Evolutionary conservation across 768 basidiomycete genomes (phyloP).

Genomic region (Dacryopinax spathularia): DNA sequence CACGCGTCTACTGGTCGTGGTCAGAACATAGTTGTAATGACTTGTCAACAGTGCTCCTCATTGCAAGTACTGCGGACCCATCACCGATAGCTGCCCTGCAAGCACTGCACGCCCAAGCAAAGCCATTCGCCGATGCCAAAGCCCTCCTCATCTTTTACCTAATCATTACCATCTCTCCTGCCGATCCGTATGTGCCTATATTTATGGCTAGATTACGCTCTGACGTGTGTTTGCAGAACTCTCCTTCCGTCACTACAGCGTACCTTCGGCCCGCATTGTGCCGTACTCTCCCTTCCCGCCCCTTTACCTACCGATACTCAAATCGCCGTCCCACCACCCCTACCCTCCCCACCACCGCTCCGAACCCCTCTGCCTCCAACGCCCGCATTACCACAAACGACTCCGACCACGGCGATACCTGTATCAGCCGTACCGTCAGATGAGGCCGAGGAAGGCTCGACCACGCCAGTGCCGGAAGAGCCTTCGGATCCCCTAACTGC

Average conservation of each 20-base stretch:
- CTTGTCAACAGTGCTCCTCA: background rate
- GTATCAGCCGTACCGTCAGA: background rate
- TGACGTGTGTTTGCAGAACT: background rate
- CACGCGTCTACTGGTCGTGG: background rate
- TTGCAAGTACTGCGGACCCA: background rate
- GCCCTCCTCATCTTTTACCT: background rate
- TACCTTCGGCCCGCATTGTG: background rate
- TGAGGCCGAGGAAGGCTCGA: background rate
- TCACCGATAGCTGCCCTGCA: background rate
- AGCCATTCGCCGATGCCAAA: background rate
- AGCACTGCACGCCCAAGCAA: background rate
- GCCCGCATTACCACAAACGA: background rate
- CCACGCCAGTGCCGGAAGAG: background rate
- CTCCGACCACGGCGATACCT: background rate
- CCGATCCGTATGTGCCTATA: background rate
- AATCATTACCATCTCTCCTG: background rate
- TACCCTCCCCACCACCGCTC: background rate
- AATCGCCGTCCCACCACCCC: background rate
- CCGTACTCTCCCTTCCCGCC: background rate
- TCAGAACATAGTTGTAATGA: background rate
- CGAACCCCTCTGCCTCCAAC: background rate
- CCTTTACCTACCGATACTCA: background rate
- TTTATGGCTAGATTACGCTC: background rate
- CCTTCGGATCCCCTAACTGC: background rate
- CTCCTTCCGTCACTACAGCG: background rate